Conservation (phyloP, 2,329 filamentous ascomycete genomes). For the Pseudophaeomoniella oleicola region DNA sequence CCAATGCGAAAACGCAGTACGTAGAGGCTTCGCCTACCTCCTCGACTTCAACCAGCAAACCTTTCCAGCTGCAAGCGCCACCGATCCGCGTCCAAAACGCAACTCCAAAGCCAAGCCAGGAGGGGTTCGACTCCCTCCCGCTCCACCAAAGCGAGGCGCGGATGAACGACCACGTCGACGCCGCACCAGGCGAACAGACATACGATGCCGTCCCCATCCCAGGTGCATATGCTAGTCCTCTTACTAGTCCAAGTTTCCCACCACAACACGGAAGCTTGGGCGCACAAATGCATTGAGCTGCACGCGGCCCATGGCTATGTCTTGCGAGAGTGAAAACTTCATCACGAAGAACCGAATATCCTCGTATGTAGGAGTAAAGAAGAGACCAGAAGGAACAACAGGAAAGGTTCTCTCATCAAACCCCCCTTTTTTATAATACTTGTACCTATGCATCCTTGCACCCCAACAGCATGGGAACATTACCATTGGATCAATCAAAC, state of each 20-base stretch:
- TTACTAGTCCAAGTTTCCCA: background rate
- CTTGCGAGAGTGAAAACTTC: too few species aligned
- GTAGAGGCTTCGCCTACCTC: conserved; percentile 52
- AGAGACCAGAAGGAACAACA: too few species aligned
- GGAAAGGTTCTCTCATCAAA: too few species aligned
- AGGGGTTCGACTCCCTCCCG: conserved; percentile 40
- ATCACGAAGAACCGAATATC: too few species aligned
- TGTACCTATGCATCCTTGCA: too few species aligned
- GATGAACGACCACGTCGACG: conserved; percentile 49
- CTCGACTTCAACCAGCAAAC: conserved; percentile 30
- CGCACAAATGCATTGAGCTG: background rate
- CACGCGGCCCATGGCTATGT: too few species aligned
- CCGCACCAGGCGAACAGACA: conserved; percentile 64
- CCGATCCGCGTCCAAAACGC: conserved; percentile 64
- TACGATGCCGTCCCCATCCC: conserved; percentile 85
- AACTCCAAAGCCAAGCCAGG: conserved; percentile 54
- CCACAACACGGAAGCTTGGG: background rate
- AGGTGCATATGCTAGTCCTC: conserved; percentile 49
- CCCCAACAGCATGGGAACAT: too few species aligned
- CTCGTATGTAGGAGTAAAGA: too few species aligned
- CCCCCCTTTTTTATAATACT: too few species aligned
- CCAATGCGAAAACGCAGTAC: conserved; percentile 34
- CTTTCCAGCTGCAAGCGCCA: conserved; percentile 80
- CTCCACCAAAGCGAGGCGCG: conserved; percentile 22
- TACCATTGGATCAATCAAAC: too few species aligned